Base-by-base conservation (phyloP, 495 filamentous ascomycete species). In the Neurospora terricola region DNA sequence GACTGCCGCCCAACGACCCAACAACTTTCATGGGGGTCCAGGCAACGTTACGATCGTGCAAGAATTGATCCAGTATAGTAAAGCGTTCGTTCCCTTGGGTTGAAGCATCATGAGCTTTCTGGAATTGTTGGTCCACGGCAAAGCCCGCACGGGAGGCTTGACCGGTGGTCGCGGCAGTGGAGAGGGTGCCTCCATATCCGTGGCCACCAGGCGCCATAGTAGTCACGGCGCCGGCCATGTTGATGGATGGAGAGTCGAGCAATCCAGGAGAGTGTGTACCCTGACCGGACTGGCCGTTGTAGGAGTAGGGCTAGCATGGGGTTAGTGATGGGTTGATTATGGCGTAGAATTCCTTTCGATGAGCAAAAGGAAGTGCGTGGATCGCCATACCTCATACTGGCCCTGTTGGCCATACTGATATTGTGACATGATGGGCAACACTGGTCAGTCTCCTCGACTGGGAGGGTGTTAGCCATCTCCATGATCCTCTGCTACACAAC, bases 1-100 rank as follows among this genome's bases (percentile, higher is more conserved):
- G 71, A 5, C 30, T 72, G 54, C 5, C 18, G 1, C 48, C 21
- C 4, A 11, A 21, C 2, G 54, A 5, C 0, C 11, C 72, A 23
- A 16, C 38, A 36, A 48, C 37, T 30, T 23, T 72, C 18, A 75
- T 5, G 5, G 70, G 68, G 38, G 12, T 54, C 75, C 75, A 76
- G 11, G 75, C 40, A 37, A 27, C 30, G 8, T 38, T 40, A 1
- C 5, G 12, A 21, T 72, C 74, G 16, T 36, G 48, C 2, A 75
- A 72, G 40, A 75, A 77, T 2, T 70, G 54, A 6, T 71, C 36
- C 38, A 73, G 37, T 11, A 70, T 37, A 10, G 40, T 5, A 4
- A 1, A 66, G 27, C 27, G 54, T 36, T 36, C 54, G 6, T 66
- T 66, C 54, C 54, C 54, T 34, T 66, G 54, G 12, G 27, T 66